Percentiles rank a stretch among this genome's conserved stretches.
Evolutionary conservation across 345 rosid genomes (phyloP).

Genomic region (Odontarrhena argentea): DNA sequence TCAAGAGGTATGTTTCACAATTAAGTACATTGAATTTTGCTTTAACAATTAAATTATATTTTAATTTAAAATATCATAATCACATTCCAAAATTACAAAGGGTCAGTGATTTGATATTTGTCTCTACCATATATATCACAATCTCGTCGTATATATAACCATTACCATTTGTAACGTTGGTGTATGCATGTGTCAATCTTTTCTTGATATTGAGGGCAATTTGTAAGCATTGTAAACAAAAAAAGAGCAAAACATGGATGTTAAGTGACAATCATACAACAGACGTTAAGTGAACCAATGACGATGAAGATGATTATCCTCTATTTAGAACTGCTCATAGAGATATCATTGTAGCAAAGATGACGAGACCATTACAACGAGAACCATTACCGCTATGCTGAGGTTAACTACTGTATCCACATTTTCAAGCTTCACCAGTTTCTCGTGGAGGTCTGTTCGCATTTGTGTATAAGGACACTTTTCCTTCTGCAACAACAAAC

Average conservation of each 20-base stretch:
- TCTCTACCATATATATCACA: too few relatives aligned
- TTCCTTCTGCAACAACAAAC: slow-evolving; percentile 49
- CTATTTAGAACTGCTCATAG: slow-evolving; percentile 18
- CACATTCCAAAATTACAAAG: too few relatives aligned
- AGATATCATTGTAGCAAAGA: slow-evolving; percentile 29
- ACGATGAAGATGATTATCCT: slow-evolving; percentile 2
- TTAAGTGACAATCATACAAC: slow-evolving; percentile 18
- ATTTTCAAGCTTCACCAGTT: slow-evolving; percentile 51
- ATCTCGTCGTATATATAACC: too few relatives aligned
- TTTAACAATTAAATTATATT: too few relatives aligned
- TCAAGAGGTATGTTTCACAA: neutral
- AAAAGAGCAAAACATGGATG: neutral
- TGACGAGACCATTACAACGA: slow-evolving; percentile 34
- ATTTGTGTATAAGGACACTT: slow-evolving; percentile 47
- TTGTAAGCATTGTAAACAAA: neutral
- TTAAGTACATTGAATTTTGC: too few relatives aligned
- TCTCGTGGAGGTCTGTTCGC: slow-evolving; percentile 41
- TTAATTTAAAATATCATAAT: too few relatives aligned
- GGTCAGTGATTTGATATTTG: too few relatives aligned
- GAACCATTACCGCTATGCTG: slow-evolving; percentile 63
- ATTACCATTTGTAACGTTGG: too few relatives aligned
- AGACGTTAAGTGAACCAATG: slow-evolving; percentile 2
- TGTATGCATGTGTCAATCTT: neutral
- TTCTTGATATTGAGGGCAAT: neutral
- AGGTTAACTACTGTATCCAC: slow-evolving; percentile 59